These are phyloP conservation scores for Fistulinella prunicolor DNA, from an alignment of 768 basidiomycete genomes.

Conservation along the genomic window DNA sequence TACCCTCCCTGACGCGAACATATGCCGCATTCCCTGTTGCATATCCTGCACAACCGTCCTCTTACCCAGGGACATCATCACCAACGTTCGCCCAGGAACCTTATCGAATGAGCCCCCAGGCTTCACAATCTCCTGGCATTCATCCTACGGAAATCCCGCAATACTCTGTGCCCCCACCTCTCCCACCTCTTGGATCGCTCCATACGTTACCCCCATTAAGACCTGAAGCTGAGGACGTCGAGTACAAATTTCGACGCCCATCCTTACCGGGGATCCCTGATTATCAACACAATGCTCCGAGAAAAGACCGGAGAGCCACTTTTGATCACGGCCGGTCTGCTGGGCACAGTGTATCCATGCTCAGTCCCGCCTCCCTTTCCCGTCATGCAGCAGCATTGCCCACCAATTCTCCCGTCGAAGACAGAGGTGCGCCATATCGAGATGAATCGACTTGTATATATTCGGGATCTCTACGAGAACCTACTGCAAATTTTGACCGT, in stretches of 20 bases:
- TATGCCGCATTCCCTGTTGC: constrained; percentile 42
- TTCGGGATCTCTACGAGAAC: constrained; percentile 17
- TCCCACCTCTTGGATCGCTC: constrained; percentile 19
- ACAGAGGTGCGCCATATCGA: constrained; percentile 13
- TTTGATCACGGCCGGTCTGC: constrained; percentile 14
- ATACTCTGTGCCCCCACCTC: constrained; percentile 26
- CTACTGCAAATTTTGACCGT: constrained; percentile 17
- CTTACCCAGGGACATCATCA: constrained; percentile 23
- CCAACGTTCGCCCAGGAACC: constrained; percentile 24
- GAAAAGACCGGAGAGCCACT: constrained; percentile 13
- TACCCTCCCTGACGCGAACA: constrained; percentile 35
- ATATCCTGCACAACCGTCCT: constrained; percentile 27
- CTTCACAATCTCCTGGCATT: constrained; percentile 21
- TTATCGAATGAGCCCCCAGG: constrained; percentile 20
- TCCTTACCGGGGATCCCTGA: constrained; percentile 22
- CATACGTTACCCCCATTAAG: constrained; percentile 30
- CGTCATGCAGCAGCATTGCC: constrained; percentile 3
- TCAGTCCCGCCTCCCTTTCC: background rate
- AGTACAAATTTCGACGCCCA: constrained; percentile 33
- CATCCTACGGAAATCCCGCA: constrained; percentile 26
- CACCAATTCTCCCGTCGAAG: constrained; percentile 5
- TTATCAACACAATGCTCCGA: constrained; percentile 3
- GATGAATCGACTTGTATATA: constrained; percentile 16
- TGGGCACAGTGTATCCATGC: constrained; percentile 9
- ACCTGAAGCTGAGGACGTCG: constrained; percentile 23